Evolutionary conservation across 306 rosid species (phyloP).

Genomic region (Lablab purpureus): DNA sequence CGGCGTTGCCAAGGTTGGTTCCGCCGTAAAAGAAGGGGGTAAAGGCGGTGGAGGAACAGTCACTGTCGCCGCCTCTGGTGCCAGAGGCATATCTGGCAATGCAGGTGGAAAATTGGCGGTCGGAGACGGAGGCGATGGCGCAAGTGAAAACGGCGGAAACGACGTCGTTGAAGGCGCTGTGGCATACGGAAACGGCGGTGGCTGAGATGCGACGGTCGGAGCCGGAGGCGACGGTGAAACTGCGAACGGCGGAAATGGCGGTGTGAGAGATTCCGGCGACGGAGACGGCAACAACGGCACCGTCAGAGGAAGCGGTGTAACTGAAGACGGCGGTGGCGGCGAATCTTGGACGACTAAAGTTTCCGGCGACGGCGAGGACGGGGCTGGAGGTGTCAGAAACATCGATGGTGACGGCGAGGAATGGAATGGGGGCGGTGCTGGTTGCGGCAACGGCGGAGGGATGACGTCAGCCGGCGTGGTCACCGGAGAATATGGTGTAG

Average conservation of each 20-base stretch:
- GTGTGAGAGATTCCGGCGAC: neutral
- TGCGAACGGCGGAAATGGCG: neutral
- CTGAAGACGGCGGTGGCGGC: constrained; percentile 5
- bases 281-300: neutral
- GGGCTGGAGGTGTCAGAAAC: neutral
- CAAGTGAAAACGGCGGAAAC: neutral
- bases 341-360: neutral
- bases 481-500: constrained; percentile 41
- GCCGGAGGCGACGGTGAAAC: neutral
- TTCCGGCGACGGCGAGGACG: constrained; percentile 36
- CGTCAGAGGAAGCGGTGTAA: neutral
- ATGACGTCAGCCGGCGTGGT: neutral
- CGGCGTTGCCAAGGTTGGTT: constrained; percentile 16
- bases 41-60: neutral
- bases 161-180: neutral
- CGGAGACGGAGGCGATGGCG: constrained; percentile 22
- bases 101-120: constrained; percentile 21
- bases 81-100: neutral
- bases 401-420: constrained; percentile 22
- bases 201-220: constrained; percentile 20
- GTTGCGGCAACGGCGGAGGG: constrained; percentile 28
- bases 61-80: neutral
- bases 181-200: constrained; percentile 19
- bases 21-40: neutral
- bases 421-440: constrained; percentile 5